These are phyloP conservation scores for Symbiotaphrina buchneri DNA, from an alignment of 495 filamentous ascomycete genomes.

Conservation along the genomic window DNA sequence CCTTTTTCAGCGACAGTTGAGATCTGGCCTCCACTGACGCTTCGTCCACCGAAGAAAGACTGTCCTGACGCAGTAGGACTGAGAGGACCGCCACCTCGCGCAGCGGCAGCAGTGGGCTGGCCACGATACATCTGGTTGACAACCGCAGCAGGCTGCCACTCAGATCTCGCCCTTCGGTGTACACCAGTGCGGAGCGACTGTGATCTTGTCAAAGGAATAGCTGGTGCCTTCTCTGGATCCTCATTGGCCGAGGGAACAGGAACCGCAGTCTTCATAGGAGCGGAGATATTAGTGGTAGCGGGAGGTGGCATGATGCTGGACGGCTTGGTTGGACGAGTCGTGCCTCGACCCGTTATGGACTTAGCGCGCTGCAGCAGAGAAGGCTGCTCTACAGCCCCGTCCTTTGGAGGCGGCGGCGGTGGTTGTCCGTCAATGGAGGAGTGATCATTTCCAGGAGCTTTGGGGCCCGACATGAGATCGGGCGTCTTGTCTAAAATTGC, in stretches of 20 bases:
- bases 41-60: constrained; percentile 20
- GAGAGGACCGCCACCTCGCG: constrained; percentile 14
- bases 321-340: constrained; percentile 15
- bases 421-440: constrained; percentile 16
- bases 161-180: constrained; percentile 43
- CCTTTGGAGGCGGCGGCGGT: constrained; percentile 44
- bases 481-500: constrained; percentile 63
- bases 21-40: background rate
- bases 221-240: constrained; percentile 63
- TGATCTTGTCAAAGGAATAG: constrained; percentile 51
- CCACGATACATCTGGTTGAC: constrained; percentile 73
- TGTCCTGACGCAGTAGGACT: constrained; percentile 24
- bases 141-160: constrained; percentile 41
- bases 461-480: constrained; percentile 23
- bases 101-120: constrained; percentile 17
- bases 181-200: constrained; percentile 30
- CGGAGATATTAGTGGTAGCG: constrained; percentile 37
- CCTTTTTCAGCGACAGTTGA: background rate
- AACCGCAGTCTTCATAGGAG: constrained; percentile 28
- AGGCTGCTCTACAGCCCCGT: constrained; percentile 20
- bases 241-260: constrained; percentile 22
- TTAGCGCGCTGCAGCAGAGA: constrained; percentile 62
- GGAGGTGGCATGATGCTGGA: constrained; percentile 12
- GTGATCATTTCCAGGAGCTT: background rate
- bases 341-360: constrained; percentile 29